Evolutionary conservation across 1,284 basidiomycete genomes (phyloP).

Genomic region (Schizopora paradoxa): DNA sequence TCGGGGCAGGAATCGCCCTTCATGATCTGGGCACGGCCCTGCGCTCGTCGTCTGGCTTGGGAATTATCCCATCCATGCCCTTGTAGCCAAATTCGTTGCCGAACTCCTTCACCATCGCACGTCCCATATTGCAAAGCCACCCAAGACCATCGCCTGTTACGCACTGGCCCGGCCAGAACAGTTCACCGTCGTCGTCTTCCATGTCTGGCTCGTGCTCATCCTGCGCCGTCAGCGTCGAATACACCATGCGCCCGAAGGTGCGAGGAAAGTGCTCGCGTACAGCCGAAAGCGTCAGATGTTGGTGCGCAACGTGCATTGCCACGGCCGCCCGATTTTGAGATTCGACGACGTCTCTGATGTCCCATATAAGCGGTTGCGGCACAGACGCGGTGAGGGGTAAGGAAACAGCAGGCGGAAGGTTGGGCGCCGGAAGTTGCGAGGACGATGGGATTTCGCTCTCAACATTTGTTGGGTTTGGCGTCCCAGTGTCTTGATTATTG

Average conservation of each 20-base stretch:
- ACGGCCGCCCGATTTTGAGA: constrained; percentile 39
- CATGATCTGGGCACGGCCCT: no score
- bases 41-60: constrained; percentile 51
- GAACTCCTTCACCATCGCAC: constrained; percentile 75
- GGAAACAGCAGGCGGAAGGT: not conserved
- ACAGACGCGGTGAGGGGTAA: constrained; percentile 1
- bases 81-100: constrained; percentile 66
- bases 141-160: constrained; percentile 68
- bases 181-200: constrained; percentile 74
- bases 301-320: constrained; percentile 47
- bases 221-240: constrained; percentile 50
- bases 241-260: constrained; percentile 65
- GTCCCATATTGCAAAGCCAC: constrained; percentile 75
- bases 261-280: constrained; percentile 63
- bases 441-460: not conserved
- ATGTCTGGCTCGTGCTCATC: constrained; percentile 76
- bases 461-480: constrained; percentile 5
- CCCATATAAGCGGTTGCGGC: constrained; percentile 29
- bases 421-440: constrained; percentile 4
- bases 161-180: constrained; percentile 70
- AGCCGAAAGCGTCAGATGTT: constrained; percentile 53
- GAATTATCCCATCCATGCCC: constrained; percentile 61
- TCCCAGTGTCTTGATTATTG: constrained; percentile 41
- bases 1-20: no score
- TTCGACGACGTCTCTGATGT: constrained; percentile 43